These are phyloP conservation scores for Cyclotella atomus DNA, from an alignment of 108 stramenopile species.

Conservation along the genomic window DNA sequence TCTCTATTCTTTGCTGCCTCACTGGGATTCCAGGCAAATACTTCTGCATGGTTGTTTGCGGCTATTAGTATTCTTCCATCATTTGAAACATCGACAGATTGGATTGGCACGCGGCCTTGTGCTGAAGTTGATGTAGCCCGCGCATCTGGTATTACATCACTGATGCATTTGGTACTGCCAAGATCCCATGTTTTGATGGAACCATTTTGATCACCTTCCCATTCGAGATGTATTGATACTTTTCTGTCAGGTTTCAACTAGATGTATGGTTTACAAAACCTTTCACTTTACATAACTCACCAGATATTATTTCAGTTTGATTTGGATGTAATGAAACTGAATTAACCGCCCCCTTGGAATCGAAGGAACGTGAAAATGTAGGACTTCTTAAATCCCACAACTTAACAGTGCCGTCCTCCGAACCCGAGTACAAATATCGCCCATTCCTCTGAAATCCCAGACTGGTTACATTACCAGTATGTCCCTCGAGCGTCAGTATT, in stretches of 20 bases:
- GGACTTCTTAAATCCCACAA: constrained; percentile 94
- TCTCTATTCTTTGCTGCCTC: constrained; percentile 29
- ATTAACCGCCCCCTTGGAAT: constrained; percentile 87
- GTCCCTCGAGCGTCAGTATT: constrained; percentile 83
- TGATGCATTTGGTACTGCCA: constrained; percentile 68
- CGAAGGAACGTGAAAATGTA: constrained; percentile 89
- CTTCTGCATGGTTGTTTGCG: constrained; percentile 85
- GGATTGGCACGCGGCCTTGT: constrained; percentile 72
- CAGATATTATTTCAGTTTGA: constrained; percentile 93
- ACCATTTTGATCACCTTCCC: constrained; percentile 91
- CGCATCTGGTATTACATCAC: constrained; percentile 73
- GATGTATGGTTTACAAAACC: too few species aligned
- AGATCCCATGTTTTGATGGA: constrained; percentile 89
- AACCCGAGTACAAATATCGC: constrained; percentile 89
- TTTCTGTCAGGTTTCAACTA: too few species aligned
- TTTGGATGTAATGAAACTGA: constrained; percentile 93
- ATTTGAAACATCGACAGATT: constrained; percentile 86
- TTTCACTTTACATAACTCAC: too few species aligned
- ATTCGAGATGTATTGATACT: too few species aligned
- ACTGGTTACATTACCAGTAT: constrained; percentile 90
- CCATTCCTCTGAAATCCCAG: constrained; percentile 97
- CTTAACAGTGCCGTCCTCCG: constrained; percentile 88
- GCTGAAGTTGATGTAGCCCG: constrained; percentile 47
- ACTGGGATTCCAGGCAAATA: constrained; percentile 87
- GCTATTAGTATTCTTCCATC: constrained; percentile 81